Evolutionary conservation across 2,329 filamentous ascomycete species (phyloP).

Genomic region (Nothomitra cinnamomea): DNA sequence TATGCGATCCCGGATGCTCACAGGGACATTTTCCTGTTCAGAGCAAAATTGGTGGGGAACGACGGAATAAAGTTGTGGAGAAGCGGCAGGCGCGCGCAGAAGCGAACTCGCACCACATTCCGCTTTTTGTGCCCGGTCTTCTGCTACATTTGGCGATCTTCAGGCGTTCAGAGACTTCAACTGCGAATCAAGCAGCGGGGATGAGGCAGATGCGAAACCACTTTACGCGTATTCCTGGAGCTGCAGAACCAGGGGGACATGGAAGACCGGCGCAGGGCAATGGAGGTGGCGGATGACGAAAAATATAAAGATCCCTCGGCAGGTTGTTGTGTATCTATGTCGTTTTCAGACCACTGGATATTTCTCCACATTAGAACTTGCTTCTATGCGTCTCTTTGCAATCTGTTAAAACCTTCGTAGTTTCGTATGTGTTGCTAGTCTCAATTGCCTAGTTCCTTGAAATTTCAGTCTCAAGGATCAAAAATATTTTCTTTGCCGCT

Average conservation of each 20-base stretch:
- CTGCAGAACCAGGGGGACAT: background rate
- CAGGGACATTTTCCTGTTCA: too few relatives aligned
- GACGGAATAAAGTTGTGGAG: too few relatives aligned
- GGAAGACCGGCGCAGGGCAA: background rate
- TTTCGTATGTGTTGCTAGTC: too few relatives aligned
- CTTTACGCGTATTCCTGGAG: constrained; percentile 3
- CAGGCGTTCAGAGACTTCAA: background rate
- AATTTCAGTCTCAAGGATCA: background rate
- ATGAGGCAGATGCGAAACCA: background rate
- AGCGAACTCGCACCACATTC: background rate
- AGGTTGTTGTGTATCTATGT: background rate
- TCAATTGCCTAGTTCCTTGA: background rate
- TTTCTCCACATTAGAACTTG: background rate
- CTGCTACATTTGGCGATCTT: background rate
- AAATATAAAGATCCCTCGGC: background rate
- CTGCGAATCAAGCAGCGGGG: background rate
- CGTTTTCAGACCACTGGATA: background rate
- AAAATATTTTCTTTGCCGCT: background rate
- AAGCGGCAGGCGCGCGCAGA: too few relatives aligned
- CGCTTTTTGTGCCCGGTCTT: background rate
- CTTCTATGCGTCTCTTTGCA: too few relatives aligned
- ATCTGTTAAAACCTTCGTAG: too few relatives aligned
- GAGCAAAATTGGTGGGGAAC: too few relatives aligned
- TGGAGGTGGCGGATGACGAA: background rate
- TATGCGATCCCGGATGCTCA: too few relatives aligned